Evolutionary conservation across 225 moss, liverwort and hornwort genomes (phyloP), one percentile per base, ranked within the genome.

Genomic region (Marchantia paleacea): DNA sequence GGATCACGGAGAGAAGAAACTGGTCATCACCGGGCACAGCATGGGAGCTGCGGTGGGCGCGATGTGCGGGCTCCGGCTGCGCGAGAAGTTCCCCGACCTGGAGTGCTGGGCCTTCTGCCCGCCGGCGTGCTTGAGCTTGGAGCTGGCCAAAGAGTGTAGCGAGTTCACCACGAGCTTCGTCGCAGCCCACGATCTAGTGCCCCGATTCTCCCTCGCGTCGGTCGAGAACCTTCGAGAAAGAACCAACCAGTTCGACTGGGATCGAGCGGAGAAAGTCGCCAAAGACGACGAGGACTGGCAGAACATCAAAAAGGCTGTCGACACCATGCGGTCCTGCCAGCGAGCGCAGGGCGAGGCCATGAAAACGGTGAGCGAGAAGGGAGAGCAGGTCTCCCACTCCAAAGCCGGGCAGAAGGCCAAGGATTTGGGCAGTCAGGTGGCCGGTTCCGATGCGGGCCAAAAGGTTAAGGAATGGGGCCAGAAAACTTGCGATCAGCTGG

Each of bases 31-130:
- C 1, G 99, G 99, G 3, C 99, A 99, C 74, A 95, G 95, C 82
- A 89, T 99, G 95, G 99, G 99, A 9, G 99, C 91, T 48, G 95
- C 99, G 0, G 94, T 99, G 26, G 99, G 92, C 8, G 82, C 89
- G 22, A 88, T 99, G 88, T 86, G 85, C 24, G 90, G 84, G 6
- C 77, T 95, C 73, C 81, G 85, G 55, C 79, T 99, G 25, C 89
- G 88, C 53, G 79, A 91, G 10, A 88, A 91, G 64, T 99, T 86
- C 75, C 76, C 86, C 30, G 87, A 88, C 19, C 69, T 99, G 22
- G 90, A 92, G 73, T 94, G 95, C 58, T 99, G 95, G 99, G 91
- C 86, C 12, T 99, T 78, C 84, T 89, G 86, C 15, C 94, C 99
- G 5, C 95, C 99, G 7, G 99, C 99, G 12, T 91, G 92, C 54